Conservation (phyloP, 1,139 yeast species). For the Blastobotrys illinoisensis region DNA sequence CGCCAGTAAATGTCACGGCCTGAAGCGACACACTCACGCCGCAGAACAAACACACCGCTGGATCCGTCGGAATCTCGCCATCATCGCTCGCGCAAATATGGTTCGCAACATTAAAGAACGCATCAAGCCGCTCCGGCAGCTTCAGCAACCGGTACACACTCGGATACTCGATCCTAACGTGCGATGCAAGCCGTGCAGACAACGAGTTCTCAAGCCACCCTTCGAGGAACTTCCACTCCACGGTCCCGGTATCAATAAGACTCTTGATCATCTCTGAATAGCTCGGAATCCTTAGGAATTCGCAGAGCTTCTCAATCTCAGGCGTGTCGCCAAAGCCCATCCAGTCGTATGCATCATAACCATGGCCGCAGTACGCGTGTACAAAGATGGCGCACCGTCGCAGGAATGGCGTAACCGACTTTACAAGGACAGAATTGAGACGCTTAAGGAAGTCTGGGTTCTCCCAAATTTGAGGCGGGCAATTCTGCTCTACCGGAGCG, state of each 20-base stretch:
- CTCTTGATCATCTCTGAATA: slow-evolving; percentile 29
- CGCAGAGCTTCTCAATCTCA: slow-evolving; percentile 57
- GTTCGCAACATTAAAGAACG: slow-evolving; percentile 43
- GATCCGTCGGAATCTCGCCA: slow-evolving; percentile 48
- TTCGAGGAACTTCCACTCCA: slow-evolving; percentile 9
- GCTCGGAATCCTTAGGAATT: slow-evolving; percentile 48
- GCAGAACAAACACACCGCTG: slow-evolving; percentile 85
- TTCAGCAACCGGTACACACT: slow-evolving; percentile 55
- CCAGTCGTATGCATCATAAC: slow-evolving; percentile 38
- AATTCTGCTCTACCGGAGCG: neutral
- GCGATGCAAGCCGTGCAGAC: slow-evolving; percentile 4
- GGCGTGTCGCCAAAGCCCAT: slow-evolving; percentile 29
- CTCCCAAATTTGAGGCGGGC: neutral
- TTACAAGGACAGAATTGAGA: slow-evolving; percentile 45
- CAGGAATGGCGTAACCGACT: slow-evolving; percentile 59
- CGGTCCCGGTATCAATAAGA: slow-evolving; percentile 11
- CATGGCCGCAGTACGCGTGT: slow-evolving; percentile 52
- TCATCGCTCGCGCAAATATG: slow-evolving; percentile 19
- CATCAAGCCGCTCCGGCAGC: slow-evolving; percentile 65
- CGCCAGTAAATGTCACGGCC: slow-evolving; percentile 32
- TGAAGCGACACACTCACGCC: slow-evolving; percentile 67
- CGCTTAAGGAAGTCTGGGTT: neutral
- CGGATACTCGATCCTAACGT: slow-evolving; percentile 50
- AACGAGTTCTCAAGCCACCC: slow-evolving; percentile 5
- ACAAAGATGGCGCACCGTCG: slow-evolving; percentile 61